phyloP scores from a whole-genome alignment of 2,329 filamentous ascomycete species.

The Penicillium crustosum region DNA sequence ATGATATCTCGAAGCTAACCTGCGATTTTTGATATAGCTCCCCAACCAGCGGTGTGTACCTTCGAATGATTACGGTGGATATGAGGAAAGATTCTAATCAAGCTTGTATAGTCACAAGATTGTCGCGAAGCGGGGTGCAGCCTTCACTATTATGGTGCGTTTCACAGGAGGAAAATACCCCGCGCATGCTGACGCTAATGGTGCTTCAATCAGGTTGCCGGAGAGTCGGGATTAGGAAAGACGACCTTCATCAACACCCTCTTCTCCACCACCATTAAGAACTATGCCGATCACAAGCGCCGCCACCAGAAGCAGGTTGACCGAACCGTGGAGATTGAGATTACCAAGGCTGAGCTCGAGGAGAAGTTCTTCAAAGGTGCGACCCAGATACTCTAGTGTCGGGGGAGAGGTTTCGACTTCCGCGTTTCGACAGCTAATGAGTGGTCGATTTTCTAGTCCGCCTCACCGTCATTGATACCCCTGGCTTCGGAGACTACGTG shows the following conservation, averaged over 20 bases:
- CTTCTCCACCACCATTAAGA: conserved; percentile 99
- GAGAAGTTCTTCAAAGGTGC: conserved; percentile 99
- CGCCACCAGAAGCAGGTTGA: conserved; percentile 99
- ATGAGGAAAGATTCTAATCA: conserved; percentile 25
- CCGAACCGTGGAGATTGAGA: conserved; percentile 99
- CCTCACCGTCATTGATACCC: conserved; percentile 97
- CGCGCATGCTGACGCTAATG: conserved; percentile 27
- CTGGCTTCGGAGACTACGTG: conserved; percentile 98
- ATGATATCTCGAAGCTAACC: conserved; percentile 13
- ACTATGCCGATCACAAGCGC: conserved; percentile 99
- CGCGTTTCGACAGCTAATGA: conserved; percentile 7
- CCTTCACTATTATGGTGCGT: conserved; percentile 97
- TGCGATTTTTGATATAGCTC: conserved; percentile 48
- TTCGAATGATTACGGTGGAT: conserved; percentile 30
- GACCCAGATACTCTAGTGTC: not conserved
- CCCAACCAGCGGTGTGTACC: conserved; percentile 67
- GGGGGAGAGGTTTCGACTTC: not conserved
- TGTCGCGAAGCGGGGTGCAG: conserved; percentile 81
- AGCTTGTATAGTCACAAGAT: conserved; percentile 62
- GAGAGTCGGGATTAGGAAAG: conserved; percentile 97
- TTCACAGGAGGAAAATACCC: conserved; percentile 6
- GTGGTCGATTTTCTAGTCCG: conserved; percentile 64
- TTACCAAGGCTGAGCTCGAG: conserved; percentile 98
- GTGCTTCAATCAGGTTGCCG: conserved; percentile 69
- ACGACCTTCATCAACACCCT: conserved; percentile 99